Conservation (phyloP, 163 green algal genomes). For the Trebouxiophyceae sp. region DNA sequence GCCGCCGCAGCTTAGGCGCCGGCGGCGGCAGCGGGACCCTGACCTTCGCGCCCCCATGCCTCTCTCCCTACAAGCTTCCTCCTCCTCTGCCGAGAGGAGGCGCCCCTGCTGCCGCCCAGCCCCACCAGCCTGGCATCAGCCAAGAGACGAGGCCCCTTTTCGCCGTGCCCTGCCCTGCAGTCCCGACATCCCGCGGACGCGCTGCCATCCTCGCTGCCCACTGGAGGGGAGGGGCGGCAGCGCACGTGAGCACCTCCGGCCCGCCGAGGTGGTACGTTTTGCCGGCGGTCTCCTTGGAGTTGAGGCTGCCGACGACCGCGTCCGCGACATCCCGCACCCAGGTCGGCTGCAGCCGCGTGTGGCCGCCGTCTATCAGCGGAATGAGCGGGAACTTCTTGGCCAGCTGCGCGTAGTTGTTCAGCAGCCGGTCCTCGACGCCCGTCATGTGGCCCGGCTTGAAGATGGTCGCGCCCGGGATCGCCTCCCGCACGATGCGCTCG, state of each 20-base stretch:
- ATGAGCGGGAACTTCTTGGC: slow-evolving; percentile 56
- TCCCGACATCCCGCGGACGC: too few species aligned
- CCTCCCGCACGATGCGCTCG: slow-evolving; percentile 61
- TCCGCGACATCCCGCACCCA: slow-evolving; percentile 85
- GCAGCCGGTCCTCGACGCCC: slow-evolving; percentile 89
- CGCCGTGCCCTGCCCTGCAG: too few species aligned
- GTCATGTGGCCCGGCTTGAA: slow-evolving; percentile 62
- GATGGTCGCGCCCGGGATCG: slow-evolving; percentile 64
- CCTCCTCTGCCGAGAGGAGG: too few species aligned
- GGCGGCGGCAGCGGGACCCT: too few species aligned
- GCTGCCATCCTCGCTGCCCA: neutral
- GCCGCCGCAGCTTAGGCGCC: too few species aligned
- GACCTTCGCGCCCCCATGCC: too few species aligned
- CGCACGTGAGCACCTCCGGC: slow-evolving; percentile 73
- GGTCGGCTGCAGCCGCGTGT: slow-evolving; percentile 64
- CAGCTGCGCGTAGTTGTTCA: slow-evolving; percentile 72
- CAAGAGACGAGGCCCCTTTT: too few species aligned
- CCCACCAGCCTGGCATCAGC: too few species aligned
- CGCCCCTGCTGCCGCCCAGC: too few species aligned
- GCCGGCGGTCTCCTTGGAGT: slow-evolving; percentile 54
- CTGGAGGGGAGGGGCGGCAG: neutral
- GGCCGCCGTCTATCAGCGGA: slow-evolving; percentile 71
- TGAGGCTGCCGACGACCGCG: slow-evolving; percentile 64
- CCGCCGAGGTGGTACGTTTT: slow-evolving; percentile 84
- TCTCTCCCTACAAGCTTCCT: too few species aligned